Base-by-base conservation (phyloP, 1,284 basidiomycete species). In the Naganishia sp. region DNA sequence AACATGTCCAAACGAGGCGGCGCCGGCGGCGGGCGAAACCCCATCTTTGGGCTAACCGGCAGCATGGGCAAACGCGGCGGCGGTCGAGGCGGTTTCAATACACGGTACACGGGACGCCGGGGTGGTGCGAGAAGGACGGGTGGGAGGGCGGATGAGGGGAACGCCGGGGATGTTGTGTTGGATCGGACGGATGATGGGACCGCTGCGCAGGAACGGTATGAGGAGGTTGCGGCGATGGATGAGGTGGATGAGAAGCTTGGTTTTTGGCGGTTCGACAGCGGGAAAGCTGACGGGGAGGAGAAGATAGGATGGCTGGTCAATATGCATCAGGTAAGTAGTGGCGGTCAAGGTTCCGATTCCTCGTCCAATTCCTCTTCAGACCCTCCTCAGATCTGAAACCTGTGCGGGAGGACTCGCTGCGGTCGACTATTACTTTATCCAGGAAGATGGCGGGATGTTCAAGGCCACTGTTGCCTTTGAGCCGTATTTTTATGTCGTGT, bases 381-480 rank as follows among this genome's bases (percentile, higher is more conserved):
- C 93, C 0, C 81, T 96, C 5, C 77, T 96, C 21, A 90, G 91
- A 77, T 92, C 94, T 73, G 81, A 90, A 2, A 87, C 90, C 51
- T 88, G 87, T 81, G 84, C 89, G 7, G 85, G 85, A 15, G 93
- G 93, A 18, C 88, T 87, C 70, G 90, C 92, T 6, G 94, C 89
- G 11, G 94, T 99, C 11, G 95, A 99, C 75, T 97, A 89, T 73
- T 98, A 97, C 79, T 99, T 99, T 74, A 93, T 99, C 72, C 88
- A 98, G 80, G 94, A 99, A 74, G 94, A 98, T 70, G 95, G 95
- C 4, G 86, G 85, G 41, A 92, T 92, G 87, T 99, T 99, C 84
- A 99, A 99, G 78, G 88, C 87, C 70, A 99, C 95, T 1, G 84
- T 92, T 67, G 85, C 88, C 63, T 95, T 95, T 74, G 92, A 97